Evolutionary conservation across 2,329 filamentous ascomycete species (phyloP).

Genomic region (Lachnellula arida): DNA sequence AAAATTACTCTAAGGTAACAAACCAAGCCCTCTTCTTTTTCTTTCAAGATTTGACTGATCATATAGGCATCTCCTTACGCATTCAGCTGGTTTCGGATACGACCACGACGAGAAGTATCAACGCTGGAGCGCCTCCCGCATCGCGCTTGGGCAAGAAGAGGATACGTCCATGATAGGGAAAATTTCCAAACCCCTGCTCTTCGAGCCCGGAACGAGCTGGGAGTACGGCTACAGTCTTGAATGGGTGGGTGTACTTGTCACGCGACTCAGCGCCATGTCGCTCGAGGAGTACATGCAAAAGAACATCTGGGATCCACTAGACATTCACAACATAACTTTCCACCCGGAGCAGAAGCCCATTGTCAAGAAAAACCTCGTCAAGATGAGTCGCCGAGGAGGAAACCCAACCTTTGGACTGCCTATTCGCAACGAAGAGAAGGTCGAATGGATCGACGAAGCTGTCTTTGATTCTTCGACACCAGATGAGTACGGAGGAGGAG

Average conservation of each 20-base stretch:
- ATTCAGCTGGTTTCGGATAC: no score
- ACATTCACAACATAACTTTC: constrained; percentile 15
- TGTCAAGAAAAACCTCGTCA: background rate
- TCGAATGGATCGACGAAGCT: constrained; percentile 19
- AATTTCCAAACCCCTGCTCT: constrained; percentile 44
- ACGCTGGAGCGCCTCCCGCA: background rate
- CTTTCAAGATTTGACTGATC: no score
- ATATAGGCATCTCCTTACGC: no score
- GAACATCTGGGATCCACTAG: constrained; percentile 15
- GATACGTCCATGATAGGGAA: no score
- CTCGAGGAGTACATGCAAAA: constrained; percentile 19
- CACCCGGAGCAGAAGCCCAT: constrained; percentile 3
- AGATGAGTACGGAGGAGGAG: constrained; percentile 21
- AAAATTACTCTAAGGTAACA: constrained; percentile 1
- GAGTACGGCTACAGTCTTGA: constrained; percentile 52
- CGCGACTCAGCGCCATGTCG: constrained; percentile 32
- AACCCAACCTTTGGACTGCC: constrained; percentile 6
- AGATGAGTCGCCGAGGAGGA: constrained; percentile 7
- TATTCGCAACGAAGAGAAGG: background rate
- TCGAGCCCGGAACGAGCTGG: constrained; percentile 58
- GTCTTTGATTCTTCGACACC: constrained; percentile 31
- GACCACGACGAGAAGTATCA: background rate
- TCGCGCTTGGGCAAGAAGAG: no score
- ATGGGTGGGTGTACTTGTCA: constrained; percentile 47
- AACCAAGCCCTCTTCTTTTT: no score